phyloP scores from a whole-genome alignment of 805 yeast species.

The Yarrowia keelungensis region DNA sequence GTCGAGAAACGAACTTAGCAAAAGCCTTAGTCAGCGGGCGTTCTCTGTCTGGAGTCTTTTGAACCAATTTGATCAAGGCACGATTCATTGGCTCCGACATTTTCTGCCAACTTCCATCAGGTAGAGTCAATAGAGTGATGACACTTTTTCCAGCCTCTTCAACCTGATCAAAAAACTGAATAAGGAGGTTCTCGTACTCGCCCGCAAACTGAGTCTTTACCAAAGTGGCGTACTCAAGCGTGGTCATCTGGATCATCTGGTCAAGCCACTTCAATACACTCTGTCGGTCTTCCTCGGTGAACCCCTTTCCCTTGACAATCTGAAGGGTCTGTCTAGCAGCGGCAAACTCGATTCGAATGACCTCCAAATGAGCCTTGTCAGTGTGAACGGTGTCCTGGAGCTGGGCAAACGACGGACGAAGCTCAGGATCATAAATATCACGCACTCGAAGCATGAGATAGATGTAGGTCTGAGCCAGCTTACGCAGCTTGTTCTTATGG shows the following conservation, averaged over 20 bases:
- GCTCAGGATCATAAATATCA: constrained; percentile 15
- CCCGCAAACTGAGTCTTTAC: neutral
- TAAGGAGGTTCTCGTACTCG: constrained; percentile 16
- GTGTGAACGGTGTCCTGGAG: constrained; percentile 19
- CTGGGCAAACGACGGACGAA: constrained; percentile 26
- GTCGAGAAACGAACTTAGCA: constrained; percentile 8
- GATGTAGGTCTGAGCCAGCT: constrained; percentile 23
- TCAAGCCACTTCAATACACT: constrained; percentile 7
- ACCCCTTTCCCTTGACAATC: constrained; percentile 1
- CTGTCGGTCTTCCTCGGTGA: neutral
- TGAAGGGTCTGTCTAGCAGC: constrained; percentile 25
- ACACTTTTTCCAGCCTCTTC: constrained; percentile 1
- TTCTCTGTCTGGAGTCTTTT: neutral
- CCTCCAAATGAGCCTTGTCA: constrained; percentile 10
- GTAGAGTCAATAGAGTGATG: neutral
- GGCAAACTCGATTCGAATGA: constrained; percentile 18
- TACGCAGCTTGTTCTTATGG: neutral
- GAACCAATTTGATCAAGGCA: constrained; percentile 10
- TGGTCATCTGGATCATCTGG: constrained; percentile 15
- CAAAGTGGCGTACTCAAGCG: neutral
- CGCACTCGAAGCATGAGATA: constrained; percentile 25
- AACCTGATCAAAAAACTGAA: constrained; percentile 21
- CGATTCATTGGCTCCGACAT: constrained; percentile 20
- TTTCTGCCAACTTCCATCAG: constrained; percentile 7
- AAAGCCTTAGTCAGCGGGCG: neutral